Evolutionary conservation across 2,329 filamentous ascomycete species (phyloP).

Genomic region (Colletotrichum camelliae): DNA sequence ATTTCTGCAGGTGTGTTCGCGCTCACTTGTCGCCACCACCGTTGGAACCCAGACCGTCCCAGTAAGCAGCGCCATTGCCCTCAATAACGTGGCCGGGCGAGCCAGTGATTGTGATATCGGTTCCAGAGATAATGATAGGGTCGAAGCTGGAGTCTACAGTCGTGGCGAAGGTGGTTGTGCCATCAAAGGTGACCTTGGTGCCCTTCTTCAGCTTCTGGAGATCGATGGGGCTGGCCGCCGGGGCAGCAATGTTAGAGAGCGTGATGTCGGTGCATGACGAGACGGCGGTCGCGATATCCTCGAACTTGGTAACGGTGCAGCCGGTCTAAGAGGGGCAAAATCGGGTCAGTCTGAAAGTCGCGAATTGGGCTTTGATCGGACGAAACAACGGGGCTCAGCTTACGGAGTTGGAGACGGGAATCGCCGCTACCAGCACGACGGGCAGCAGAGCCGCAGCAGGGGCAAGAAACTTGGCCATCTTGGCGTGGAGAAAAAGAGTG

Average conservation of each 20-base stretch:
- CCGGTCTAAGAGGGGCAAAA: background rate
- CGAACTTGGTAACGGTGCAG: slow-evolving; percentile 2
- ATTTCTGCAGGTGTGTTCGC: background rate
- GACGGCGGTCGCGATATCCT: slow-evolving; percentile 9
- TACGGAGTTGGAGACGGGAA: background rate
- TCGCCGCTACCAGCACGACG: slow-evolving; percentile 5
- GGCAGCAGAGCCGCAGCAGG: slow-evolving; percentile 10
- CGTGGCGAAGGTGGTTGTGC: slow-evolving; percentile 12
- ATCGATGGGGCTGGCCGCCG: slow-evolving; percentile 2
- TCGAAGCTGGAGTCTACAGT: slow-evolving; percentile 1
- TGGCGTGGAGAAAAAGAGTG: slow-evolving; percentile 3
- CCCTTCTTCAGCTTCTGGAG: slow-evolving; percentile 4
- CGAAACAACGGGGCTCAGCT: background rate
- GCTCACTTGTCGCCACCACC: slow-evolving; percentile 10
- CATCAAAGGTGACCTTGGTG: slow-evolving; percentile 9
- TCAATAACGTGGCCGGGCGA: slow-evolving; percentile 13
- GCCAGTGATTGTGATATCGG: slow-evolving; percentile 8
- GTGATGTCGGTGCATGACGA: slow-evolving; percentile 8
- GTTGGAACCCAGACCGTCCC: slow-evolving; percentile 20
- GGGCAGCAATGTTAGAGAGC: slow-evolving; percentile 14
- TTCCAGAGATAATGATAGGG: slow-evolving; percentile 16
- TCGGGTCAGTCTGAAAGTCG: background rate
- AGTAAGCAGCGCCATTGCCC: slow-evolving; percentile 16
- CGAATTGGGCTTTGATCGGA: background rate
- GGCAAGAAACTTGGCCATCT: slow-evolving; percentile 6